phyloP scores from a whole-genome alignment of 2,329 filamentous ascomycete genomes.

The Endoconidiophora polonica region DNA sequence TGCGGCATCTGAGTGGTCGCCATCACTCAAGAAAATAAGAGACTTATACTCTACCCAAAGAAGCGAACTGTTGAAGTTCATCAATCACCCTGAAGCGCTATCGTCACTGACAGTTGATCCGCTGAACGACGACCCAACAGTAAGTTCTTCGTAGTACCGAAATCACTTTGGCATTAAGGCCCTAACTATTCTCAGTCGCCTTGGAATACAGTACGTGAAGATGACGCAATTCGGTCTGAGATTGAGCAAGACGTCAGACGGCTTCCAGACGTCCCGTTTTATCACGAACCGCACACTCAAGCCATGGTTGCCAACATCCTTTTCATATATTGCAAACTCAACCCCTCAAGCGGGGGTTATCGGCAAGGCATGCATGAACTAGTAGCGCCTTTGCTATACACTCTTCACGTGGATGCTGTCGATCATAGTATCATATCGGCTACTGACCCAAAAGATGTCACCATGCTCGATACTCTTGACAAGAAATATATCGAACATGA shows the following conservation, averaged over 20 bases:
- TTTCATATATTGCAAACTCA: slow-evolving; percentile 87
- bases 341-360: slow-evolving; percentile 72
- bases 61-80: slow-evolving; percentile 62
- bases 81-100: slow-evolving; percentile 70
- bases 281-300: slow-evolving; percentile 65
- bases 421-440: slow-evolving; percentile 16
- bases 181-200: slow-evolving; percentile 46
- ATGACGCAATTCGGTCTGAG: slow-evolving; percentile 70
- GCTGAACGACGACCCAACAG: slow-evolving; percentile 59
- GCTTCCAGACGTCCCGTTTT: slow-evolving; percentile 82
- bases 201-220: slow-evolving; percentile 72
- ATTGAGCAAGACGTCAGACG: slow-evolving; percentile 90
- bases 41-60: slow-evolving; percentile 56
- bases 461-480: slow-evolving; percentile 53
- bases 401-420: slow-evolving; percentile 60
- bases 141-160: slow-evolving; percentile 19
- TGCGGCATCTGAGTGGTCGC: slow-evolving; percentile 49
- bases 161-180: not conserved
- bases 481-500: slow-evolving; percentile 71
- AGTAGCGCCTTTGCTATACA: slow-evolving; percentile 74
- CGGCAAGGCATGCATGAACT: slow-evolving; percentile 99
- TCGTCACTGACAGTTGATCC: slow-evolving; percentile 58
- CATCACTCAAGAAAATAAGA: slow-evolving; percentile 49
- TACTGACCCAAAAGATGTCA: slow-evolving; percentile 15
- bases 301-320: slow-evolving; percentile 71